phyloP scores from a whole-genome alignment of 1,284 basidiomycete species.

The Trichosporon coremiiforme region DNA sequence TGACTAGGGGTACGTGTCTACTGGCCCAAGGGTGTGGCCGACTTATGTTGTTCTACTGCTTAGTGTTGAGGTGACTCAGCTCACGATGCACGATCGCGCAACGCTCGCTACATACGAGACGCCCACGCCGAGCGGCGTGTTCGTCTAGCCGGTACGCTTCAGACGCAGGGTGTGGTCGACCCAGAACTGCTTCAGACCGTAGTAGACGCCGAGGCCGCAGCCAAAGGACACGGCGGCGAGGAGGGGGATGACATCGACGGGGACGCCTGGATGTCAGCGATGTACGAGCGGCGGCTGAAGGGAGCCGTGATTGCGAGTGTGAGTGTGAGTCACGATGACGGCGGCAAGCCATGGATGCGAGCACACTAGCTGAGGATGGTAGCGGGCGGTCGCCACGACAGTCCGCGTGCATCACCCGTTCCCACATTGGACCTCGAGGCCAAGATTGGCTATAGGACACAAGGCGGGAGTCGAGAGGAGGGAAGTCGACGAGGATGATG shows the following conservation, averaged over 20 bases:
- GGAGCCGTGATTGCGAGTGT: too few species aligned
- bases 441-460: too few species aligned
- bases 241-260: conserved; percentile 10
- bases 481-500: not conserved
- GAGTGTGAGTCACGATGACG: not conserved
- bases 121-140: too few species aligned
- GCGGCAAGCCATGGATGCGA: too few species aligned
- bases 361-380: too few species aligned
- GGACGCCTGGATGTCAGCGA: not conserved
- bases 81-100: too few species aligned
- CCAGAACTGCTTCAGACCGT: not conserved
- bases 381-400: too few species aligned
- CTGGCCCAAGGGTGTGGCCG: not conserved
- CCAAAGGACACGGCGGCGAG: conserved; percentile 10
- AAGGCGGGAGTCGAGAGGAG: too few species aligned
- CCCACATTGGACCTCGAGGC: too few species aligned
- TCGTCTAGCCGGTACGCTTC: not conserved
- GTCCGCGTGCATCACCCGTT: too few species aligned
- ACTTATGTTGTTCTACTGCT: not conserved
- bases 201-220: conserved; percentile 10
- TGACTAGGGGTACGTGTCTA: not conserved
- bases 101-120: too few species aligned
- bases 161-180: conserved; percentile 15
- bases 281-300: not conserved
- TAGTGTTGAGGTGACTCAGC: too few species aligned